Evolutionary conservation across 371 early-diverging fungal genomes (phyloP).

Genomic region (Saksenaea oblongispora): DNA sequence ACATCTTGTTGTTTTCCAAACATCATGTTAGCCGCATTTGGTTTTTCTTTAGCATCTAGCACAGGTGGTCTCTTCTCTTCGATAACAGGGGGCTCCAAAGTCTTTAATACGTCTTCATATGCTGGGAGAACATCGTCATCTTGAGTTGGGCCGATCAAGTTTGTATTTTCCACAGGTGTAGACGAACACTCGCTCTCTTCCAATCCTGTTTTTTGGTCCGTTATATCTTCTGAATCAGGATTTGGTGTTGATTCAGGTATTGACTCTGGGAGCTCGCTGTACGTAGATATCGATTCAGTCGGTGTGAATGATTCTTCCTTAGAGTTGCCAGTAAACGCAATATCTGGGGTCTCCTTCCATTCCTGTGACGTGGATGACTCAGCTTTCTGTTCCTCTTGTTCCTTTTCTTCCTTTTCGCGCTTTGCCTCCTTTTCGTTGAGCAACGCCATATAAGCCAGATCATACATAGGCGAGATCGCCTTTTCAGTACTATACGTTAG

Average conservation of each 20-base stretch:
- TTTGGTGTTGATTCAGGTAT: not conserved
- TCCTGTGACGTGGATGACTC: not conserved
- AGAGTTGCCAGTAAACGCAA: not conserved
- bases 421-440: constrained; percentile 39
- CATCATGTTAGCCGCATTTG: constrained; percentile 43
- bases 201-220: not conserved
- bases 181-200: not conserved
- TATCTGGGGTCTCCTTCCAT: not conserved
- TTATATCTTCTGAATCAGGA: not conserved
- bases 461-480: constrained; percentile 51
- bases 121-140: constrained; percentile 11
- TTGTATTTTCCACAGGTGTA: not conserved
- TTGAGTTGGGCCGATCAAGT: not conserved
- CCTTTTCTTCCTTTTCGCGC: constrained; percentile 27
- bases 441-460: constrained; percentile 56
- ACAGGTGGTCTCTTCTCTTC: constrained; percentile 10
- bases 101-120: constrained; percentile 9
- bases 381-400: not conserved
- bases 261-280: not conserved
- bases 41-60: constrained; percentile 1
- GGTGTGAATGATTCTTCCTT: not conserved
- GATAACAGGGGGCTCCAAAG: not conserved
- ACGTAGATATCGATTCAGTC: constrained; percentile 7
- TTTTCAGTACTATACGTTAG: constrained; percentile 33
- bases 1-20: constrained; percentile 75